Percentiles rank a stretch among this genome's conserved stretches.
Evolutionary conservation across 2,329 filamentous ascomycete species (phyloP).

Genomic region (Clathrospora elynae): DNA sequence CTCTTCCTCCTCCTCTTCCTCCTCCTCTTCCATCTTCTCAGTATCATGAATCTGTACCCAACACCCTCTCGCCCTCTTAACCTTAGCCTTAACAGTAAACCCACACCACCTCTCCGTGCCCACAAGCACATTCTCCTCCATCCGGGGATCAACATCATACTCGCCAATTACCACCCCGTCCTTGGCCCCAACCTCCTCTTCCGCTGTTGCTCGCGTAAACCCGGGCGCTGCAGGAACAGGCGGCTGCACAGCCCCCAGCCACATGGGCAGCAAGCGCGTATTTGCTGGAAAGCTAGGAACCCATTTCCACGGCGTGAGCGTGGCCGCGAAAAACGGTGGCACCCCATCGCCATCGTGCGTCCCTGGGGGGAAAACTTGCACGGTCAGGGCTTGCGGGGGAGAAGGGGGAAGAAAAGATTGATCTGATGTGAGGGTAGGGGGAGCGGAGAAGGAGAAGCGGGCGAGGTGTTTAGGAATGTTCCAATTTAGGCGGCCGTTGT

Average conservation of each 20-base stretch:
- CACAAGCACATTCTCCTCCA: conserved; percentile 25
- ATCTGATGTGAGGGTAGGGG: conserved; percentile 21
- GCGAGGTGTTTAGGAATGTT: conserved; percentile 46
- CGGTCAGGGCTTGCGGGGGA: conserved; percentile 26
- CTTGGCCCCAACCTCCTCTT: conserved; percentile 13
- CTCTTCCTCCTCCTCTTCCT: conserved; percentile 4
- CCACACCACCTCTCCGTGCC: conserved; percentile 36
- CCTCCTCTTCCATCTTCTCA: conserved; percentile 11
- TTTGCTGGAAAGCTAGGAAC: conserved; percentile 33
- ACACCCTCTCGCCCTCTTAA: conserved; percentile 31
- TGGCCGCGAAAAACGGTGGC: conserved; percentile 35
- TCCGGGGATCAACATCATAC: conserved; percentile 28
- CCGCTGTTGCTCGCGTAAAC: conserved; percentile 12
- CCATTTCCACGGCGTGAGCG: conserved; percentile 36
- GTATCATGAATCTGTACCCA: conserved; percentile 27
- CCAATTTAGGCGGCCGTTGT: conserved; percentile 45
- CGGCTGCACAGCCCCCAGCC: conserved; percentile 29
- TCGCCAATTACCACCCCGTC: conserved; percentile 21
- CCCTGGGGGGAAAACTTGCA: conserved; percentile 35
- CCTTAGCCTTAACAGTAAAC: conserved; percentile 27
- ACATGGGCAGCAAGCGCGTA: conserved; percentile 30
- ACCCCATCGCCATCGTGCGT: conserved; percentile 28
- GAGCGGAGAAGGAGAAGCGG: conserved; percentile 40
- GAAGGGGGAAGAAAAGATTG: no score
- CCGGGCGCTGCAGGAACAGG: conserved; percentile 25